Conservation (phyloP, 169 alveolate species). For the Plasmodium falciparum region DNA sequence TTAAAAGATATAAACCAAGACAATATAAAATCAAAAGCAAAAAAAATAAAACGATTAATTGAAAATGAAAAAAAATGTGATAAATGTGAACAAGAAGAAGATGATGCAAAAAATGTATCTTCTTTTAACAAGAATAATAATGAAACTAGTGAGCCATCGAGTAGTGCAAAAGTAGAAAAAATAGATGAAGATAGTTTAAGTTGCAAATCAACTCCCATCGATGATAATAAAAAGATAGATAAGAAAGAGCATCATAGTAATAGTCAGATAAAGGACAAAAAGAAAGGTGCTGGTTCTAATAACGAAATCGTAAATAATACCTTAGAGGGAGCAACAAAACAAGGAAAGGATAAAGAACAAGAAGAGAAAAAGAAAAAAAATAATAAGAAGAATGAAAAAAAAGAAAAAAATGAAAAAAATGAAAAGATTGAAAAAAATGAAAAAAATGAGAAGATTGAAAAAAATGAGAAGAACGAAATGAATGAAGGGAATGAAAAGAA, state of each 20-base stretch:
- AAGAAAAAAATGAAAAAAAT: constrained; percentile 29
- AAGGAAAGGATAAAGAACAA: constrained; percentile 76
- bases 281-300: constrained; percentile 25
- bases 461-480: constrained; percentile 53
- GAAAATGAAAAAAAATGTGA: not conserved
- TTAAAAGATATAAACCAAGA: constrained; percentile 52
- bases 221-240: not conserved
- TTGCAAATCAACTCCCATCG: too few relatives aligned
- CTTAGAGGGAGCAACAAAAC: constrained; percentile 45
- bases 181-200: not conserved
- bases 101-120: not conserved
- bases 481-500: constrained; percentile 6
- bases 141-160: not conserved
- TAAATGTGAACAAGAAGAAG: not conserved
- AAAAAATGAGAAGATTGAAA: constrained; percentile 59
- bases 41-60: constrained; percentile 45
- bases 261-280: constrained; percentile 18
- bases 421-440: constrained; percentile 41
- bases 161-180: not conserved
- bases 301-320: constrained; percentile 14
- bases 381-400: constrained; percentile 60
- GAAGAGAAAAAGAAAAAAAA: constrained; percentile 72
- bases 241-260: not conserved
- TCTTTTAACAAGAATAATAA: not conserved
- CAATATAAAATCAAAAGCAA: constrained; percentile 45